phyloP scores from a whole-genome alignment of 2,329 filamentous ascomycete species.

The Fusarium chuoi region DNA sequence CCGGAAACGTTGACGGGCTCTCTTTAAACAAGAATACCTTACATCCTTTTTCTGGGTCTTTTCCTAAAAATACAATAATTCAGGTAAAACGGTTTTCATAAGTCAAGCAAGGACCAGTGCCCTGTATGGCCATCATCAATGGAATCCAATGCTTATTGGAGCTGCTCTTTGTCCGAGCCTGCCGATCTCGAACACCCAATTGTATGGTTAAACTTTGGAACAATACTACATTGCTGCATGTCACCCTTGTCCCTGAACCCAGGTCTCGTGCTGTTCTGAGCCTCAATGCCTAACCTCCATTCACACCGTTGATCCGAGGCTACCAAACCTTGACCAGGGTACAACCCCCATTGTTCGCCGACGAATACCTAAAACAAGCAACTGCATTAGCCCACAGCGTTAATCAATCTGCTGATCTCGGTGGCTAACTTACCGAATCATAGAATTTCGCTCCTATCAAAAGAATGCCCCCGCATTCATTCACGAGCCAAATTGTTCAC shows the following conservation, averaged over 20 bases:
- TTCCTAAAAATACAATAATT: too few species aligned
- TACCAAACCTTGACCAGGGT: conserved; percentile 5
- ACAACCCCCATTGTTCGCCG: neutral
- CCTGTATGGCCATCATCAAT: too few species aligned
- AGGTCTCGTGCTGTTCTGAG: conserved; percentile 8
- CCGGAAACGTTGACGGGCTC: too few species aligned
- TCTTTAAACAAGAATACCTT: too few species aligned
- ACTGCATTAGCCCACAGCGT: neutral
- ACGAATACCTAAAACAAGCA: neutral
- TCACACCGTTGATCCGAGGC: neutral
- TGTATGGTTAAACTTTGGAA: neutral
- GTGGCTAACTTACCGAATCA: neutral
- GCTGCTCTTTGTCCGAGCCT: neutral
- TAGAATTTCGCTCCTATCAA: conserved; percentile 27
- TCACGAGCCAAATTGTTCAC: neutral
- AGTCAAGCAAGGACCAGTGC: too few species aligned
- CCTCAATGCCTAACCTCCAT: conserved; percentile 5
- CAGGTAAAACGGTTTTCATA: too few species aligned
- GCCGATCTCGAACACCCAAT: neutral
- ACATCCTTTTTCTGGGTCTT: too few species aligned
- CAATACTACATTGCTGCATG: neutral
- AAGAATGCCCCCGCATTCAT: conserved; percentile 12
- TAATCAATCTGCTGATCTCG: conserved; percentile 26
- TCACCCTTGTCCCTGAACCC: neutral
- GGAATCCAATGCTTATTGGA: too few species aligned